Evolutionary conservation across 139 green algal genomes (phyloP), one percentile per base, ranked within the genome.

Genomic region (Chlorokybus atmophyticus): DNA sequence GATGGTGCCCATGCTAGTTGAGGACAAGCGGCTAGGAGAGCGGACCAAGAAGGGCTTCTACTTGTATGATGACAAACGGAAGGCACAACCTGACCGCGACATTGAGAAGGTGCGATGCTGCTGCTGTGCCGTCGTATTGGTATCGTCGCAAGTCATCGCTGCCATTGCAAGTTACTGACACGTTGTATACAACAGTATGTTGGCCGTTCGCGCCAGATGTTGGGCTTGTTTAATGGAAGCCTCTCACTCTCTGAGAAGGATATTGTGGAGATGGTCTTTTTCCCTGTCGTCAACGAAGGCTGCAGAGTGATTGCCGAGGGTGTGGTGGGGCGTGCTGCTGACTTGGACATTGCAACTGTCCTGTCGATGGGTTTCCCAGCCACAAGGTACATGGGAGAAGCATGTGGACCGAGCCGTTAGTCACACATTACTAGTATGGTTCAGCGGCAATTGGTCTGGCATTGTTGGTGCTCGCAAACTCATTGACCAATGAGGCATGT

Each of bases 181-280:
- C n/a, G n/a, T n/a, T n/a, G n/a, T n/a, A n/a, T n/a, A n/a, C n/a
- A n/a, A n/a, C n/a, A n/a, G n/a, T n/a, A n/a, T n/a, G n/a, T n/a
- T n/a, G n/a, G 39, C 59, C 59, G 50, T 28, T 23, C 30, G 14
- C 31, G 29, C 14, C 39, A 29, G 51, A 32, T 25, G 60, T 68
- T 5, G 26, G 26, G 29, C 3, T 35, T 4, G 30, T n/a, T n/a
- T n/a, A n/a, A n/a, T 75, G 25, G 62, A 30, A 40, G 21, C 29
- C n/a, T n/a, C n/a, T n/a, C n/a, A 17, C n/a, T 76, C 23, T 72
- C 64, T n/a, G 47, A 64, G 29, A 65, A 87, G 56, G 86, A 96
- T 26, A 90, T 97, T 56, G 77, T 93, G 21, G 88, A 95, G 73
- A 93, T 94, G 71, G 88, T 97, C 59, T 94, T 96, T 75, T 97